Conservation (phyloP, 306 rosid species). For the Echinosophora koreensis region DNA sequence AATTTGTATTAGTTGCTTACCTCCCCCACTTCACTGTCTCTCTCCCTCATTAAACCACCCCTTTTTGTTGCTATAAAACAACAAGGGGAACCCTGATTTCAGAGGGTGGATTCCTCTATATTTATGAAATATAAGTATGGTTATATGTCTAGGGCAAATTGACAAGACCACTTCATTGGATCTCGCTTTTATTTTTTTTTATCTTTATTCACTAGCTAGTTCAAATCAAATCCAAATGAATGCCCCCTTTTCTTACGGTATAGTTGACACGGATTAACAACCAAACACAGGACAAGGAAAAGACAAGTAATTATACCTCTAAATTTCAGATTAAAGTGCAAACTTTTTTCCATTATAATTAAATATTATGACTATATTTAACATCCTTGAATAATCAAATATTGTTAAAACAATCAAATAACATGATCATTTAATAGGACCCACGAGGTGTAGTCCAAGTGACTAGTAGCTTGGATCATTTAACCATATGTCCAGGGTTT, state of each 20-base stretch:
- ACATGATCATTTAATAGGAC: no score
- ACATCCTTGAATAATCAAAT: no score
- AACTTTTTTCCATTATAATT: not conserved
- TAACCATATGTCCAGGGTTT: no score
- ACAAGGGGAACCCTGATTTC: slow-evolving; percentile 19
- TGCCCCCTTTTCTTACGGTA: not conserved
- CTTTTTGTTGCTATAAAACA: slow-evolving; percentile 51
- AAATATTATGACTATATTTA: not conserved
- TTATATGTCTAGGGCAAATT: slow-evolving; percentile 26
- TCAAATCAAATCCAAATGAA: slow-evolving; percentile 11
- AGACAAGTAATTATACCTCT: not conserved
- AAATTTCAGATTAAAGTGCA: not conserved
- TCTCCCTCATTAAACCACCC: slow-evolving; percentile 49
- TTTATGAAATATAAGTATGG: slow-evolving; percentile 46
- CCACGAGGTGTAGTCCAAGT: no score
- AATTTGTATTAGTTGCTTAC: slow-evolving; percentile 43
- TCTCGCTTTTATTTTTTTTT: not conserved
- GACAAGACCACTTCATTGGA: slow-evolving; percentile 28
- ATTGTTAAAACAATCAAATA: not conserved
- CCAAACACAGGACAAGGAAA: not conserved
- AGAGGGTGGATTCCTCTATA: slow-evolving; percentile 54
- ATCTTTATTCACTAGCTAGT: slow-evolving; percentile 22
- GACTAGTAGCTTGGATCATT: no score
- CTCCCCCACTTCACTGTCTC: slow-evolving; percentile 29
- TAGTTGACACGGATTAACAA: not conserved